phyloP scores from a whole-genome alignment of 305 asterid genomes.

The Plantago lanceolata region DNA sequence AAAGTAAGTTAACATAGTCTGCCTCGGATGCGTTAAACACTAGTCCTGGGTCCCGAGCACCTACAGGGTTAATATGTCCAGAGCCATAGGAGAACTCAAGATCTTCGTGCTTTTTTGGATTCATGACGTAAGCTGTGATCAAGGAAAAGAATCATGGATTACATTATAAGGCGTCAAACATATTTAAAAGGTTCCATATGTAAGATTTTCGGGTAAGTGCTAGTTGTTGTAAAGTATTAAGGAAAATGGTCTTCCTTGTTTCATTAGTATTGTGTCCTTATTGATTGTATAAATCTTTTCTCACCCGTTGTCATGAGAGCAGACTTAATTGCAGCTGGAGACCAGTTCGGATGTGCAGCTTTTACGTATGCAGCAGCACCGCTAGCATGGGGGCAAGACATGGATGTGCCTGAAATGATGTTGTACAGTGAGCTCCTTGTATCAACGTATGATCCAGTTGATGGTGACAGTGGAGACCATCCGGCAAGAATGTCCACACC shows the following conservation, averaged over 20 bases:
- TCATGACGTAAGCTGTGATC: slow-evolving; percentile 39
- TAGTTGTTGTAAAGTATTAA: neutral
- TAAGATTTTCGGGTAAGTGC: neutral
- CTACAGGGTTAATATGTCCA: slow-evolving; percentile 47
- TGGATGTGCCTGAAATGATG: slow-evolving; percentile 58
- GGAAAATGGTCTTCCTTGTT: neutral
- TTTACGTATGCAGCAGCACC: slow-evolving; percentile 60
- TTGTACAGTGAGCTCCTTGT: slow-evolving; percentile 41
- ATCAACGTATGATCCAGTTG: slow-evolving; percentile 32
- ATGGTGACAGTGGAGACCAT: slow-evolving; percentile 45
- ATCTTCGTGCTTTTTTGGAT: slow-evolving; percentile 37
- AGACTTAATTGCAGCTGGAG: slow-evolving; percentile 63
- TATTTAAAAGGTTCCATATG: neutral
- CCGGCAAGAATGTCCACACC: slow-evolving; percentile 70
- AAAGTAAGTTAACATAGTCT: slow-evolving; percentile 48
- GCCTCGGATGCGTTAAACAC: slow-evolving; percentile 43
- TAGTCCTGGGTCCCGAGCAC: slow-evolving; percentile 49
- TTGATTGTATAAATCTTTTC: neutral
- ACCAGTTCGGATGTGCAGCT: slow-evolving; percentile 50
- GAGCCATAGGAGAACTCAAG: slow-evolving; percentile 53
- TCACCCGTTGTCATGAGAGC: slow-evolving; percentile 65
- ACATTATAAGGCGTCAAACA: neutral
- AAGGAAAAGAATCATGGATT: neutral
- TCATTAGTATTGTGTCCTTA: too few species aligned
- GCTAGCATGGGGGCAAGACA: slow-evolving; percentile 58